Evolutionary conservation across 169 alveolate species (phyloP).

Genomic region (Condylostoma magnum): DNA sequence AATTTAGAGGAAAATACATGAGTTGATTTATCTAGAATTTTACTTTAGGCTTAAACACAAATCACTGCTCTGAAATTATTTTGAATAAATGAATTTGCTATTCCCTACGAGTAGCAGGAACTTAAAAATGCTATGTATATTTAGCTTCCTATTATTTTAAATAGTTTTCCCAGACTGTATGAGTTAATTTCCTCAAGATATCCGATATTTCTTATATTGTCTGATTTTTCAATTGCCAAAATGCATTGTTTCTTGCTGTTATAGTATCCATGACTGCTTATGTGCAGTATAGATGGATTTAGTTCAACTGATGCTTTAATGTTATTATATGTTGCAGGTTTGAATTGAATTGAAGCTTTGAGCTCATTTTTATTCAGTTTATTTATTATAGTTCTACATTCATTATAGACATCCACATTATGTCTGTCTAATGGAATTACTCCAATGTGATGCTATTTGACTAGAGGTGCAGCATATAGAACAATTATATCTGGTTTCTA

Average conservation of each 20-base stretch:
- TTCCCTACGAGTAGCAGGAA: conserved; percentile 28
- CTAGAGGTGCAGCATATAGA: too few species aligned
- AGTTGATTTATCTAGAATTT: conserved; percentile 21
- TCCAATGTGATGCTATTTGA: too few species aligned
- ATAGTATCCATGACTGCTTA: conserved; percentile 40
- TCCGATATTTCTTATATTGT: background rate
- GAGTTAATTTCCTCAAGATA: conserved; percentile 11
- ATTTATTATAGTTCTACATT: too few species aligned
- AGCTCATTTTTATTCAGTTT: too few species aligned
- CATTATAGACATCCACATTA: too few species aligned
- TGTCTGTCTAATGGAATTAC: too few species aligned
- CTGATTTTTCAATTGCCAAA: conserved; percentile 24
- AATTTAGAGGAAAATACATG: background rate
- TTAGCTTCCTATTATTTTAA: background rate
- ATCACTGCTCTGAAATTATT: background rate
- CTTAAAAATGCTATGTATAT: background rate
- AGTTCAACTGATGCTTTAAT: conserved; percentile 19
- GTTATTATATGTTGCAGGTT: conserved; percentile 43
- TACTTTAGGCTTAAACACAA: conserved; percentile 6
- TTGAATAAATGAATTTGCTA: conserved; percentile 12
- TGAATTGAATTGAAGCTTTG: conserved; percentile 36
- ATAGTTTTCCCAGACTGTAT: background rate
- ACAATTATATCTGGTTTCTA: too few species aligned
- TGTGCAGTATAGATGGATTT: conserved; percentile 47
- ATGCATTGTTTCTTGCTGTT: background rate